Evolutionary conservation across 345 rosid species (phyloP).

Genomic region (Excoecaria cochinchinensis): DNA sequence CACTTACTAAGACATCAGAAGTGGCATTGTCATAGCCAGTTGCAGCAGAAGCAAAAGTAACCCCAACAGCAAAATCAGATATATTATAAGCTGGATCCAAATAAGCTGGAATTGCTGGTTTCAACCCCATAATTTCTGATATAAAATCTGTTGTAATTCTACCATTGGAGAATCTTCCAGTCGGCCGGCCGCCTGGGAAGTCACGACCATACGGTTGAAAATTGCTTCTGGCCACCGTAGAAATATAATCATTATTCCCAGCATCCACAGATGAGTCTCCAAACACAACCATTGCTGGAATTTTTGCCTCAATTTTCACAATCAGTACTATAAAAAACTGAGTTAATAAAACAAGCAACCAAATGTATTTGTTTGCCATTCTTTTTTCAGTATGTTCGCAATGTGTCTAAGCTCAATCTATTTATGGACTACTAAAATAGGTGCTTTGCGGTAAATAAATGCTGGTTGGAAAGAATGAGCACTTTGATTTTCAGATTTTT

Average conservation of each 20-base stretch:
- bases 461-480: not conserved
- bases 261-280: conserved; percentile 32
- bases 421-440: not conserved
- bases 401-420: not conserved
- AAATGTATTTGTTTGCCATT: conserved; percentile 5
- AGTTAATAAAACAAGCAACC: not conserved
- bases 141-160: conserved; percentile 28
- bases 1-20: conserved; percentile 28
- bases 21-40: conserved; percentile 37
- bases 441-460: not conserved
- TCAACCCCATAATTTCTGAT: conserved; percentile 24
- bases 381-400: not conserved
- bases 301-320: conserved; percentile 12
- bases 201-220: conserved; percentile 30
- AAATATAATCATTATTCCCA: conserved; percentile 25
- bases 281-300: conserved; percentile 23
- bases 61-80: conserved; percentile 28
- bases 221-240: conserved; percentile 26
- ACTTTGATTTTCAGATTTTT: not conserved
- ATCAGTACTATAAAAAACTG: not conserved
- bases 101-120: conserved; percentile 26
- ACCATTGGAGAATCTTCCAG: conserved; percentile 34
- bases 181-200: conserved; percentile 19
- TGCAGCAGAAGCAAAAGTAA: conserved; percentile 34
- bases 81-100: conserved; percentile 28